Evolutionary conservation across 2,329 filamentous ascomycete genomes (phyloP), one percentile per base, ranked within the genome.

Genomic region (Mollisiaceae sp.): DNA sequence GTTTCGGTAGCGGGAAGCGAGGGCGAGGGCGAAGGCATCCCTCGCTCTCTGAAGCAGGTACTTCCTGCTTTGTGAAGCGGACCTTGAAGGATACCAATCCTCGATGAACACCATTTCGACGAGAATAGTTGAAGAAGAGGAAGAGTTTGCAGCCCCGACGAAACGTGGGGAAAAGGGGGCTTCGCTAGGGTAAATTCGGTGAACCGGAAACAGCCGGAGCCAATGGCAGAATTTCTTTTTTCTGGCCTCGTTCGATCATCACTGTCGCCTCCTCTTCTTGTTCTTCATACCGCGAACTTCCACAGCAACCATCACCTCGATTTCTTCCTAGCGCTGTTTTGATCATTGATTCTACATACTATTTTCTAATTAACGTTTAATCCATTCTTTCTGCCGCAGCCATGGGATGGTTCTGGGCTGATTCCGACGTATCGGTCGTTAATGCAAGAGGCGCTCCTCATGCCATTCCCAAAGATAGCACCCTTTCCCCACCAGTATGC

Each of bases 341-440:
- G 32, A 14, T 22, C 8, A 41, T 39, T 41, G 18, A 57, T 20
- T 20, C 8, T 38, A 15, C 18, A 39, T 41, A 57, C 55, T 57
- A 36, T 24, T 38, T 64, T 45, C 39, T 60, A 60, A 38, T 59
- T 60, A 11, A 43, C 24, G 0, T 52, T 15, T n/a, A n/a, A n/a
- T n/a, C n/a, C n/a, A n/a, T 22, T 47, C 39, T 45, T 52, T 22
- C 39, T 18, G 45, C 59, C 27, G 39, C 15, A 18, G 54, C 45
- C 54, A 76, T 76, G 74, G 74, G 74, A 32, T 76, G 74, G 74
- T 75, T 76, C 38, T 76, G 74, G 74, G 73, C 71, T 61, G 72
- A 75, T 59, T 64, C 72, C 47, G 58, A 69, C 45, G 64, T 69
- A 20, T 69, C 69, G 35, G 61, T 67, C 32, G 67, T 71, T 11